These are phyloP conservation scores for Cutaneotrichosporon daszewskae DNA, from an alignment of 1,284 basidiomycete species.

Conservation along the genomic window DNA sequence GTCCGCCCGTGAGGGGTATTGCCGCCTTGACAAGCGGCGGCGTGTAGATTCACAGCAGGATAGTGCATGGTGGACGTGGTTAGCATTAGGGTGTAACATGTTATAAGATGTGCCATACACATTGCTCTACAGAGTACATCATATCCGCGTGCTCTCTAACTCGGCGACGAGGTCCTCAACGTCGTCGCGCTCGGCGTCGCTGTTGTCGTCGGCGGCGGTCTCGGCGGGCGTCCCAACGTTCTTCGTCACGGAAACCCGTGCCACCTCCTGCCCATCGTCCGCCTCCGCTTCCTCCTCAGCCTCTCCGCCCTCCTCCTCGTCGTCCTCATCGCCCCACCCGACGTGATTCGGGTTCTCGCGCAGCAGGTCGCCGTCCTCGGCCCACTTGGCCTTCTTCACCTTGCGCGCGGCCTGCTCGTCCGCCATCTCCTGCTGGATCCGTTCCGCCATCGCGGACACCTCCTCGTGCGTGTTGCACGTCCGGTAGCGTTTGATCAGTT, in stretches of 20 bases:
- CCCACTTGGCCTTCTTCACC: conserved; percentile 51
- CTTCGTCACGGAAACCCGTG: background rate
- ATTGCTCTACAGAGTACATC: too few species aligned
- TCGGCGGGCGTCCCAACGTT: background rate
- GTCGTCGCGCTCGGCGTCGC: conserved; percentile 32
- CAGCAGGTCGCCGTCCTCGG: conserved; percentile 52
- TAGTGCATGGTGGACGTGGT: too few species aligned
- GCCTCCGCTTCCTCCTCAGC: conserved; percentile 17
- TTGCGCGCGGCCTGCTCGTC: conserved; percentile 57
- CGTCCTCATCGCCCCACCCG: conserved; percentile 28
- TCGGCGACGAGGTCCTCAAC: conserved; percentile 38
- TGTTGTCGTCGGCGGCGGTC: conserved; percentile 6
- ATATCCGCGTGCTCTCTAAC: too few species aligned
- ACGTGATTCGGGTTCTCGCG: conserved; percentile 58
- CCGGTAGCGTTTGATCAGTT: conserved; percentile 65
- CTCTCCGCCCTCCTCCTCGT: conserved; percentile 16
- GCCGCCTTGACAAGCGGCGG: too few species aligned
- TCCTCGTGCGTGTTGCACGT: conserved; percentile 63
- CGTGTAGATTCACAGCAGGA: too few species aligned
- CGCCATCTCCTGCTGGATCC: conserved; percentile 69
- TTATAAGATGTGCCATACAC: too few species aligned
- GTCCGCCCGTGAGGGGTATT: background rate
- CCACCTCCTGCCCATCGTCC: conserved; percentile 6
- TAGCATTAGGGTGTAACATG: too few species aligned
- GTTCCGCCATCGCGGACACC: conserved; percentile 61